phyloP scores from a whole-genome alignment of 2,329 filamentous ascomycete species.

The Aspergillus sp. region DNA sequence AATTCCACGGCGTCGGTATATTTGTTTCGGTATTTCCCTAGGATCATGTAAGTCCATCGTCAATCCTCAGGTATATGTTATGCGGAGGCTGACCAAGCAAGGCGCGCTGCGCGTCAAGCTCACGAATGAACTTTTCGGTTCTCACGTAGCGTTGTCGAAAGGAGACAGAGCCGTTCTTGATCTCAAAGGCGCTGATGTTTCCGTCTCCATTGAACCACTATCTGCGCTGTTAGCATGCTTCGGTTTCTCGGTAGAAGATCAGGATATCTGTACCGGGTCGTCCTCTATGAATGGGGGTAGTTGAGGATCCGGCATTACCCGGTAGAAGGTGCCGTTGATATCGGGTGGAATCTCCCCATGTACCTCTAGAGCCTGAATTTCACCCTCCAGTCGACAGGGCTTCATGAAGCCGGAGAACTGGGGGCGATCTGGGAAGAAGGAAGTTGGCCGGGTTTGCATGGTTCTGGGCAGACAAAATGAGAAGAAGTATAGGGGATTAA shows the following conservation, averaged over 20 bases:
- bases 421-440: constrained; percentile 15
- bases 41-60: no score
- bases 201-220: constrained; percentile 44
- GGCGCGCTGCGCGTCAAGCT: constrained; percentile 36
- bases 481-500: not conserved
- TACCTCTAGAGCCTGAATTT: constrained; percentile 44
- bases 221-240: not conserved
- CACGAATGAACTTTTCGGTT: constrained; percentile 42
- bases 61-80: no score
- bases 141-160: constrained; percentile 40
- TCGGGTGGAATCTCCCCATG: constrained; percentile 44
- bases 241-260: not conserved
- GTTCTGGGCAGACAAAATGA: not conserved
- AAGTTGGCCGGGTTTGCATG: not conserved
- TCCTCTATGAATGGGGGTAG: constrained; percentile 33
- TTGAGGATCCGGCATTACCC: constrained; percentile 52
- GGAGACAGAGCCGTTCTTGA: constrained; percentile 32
- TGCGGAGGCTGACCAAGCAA: constrained; percentile 20
- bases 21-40: constrained; percentile 42
- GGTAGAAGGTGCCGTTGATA: constrained; percentile 50
- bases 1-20: constrained; percentile 39
- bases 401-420: constrained; percentile 27
- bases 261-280: constrained; percentile 19
- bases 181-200: constrained; percentile 37
- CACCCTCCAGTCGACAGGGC: constrained; percentile 42